phyloP scores from a whole-genome alignment of 257 asterid species.

The Voacanga thouarsii region DNA sequence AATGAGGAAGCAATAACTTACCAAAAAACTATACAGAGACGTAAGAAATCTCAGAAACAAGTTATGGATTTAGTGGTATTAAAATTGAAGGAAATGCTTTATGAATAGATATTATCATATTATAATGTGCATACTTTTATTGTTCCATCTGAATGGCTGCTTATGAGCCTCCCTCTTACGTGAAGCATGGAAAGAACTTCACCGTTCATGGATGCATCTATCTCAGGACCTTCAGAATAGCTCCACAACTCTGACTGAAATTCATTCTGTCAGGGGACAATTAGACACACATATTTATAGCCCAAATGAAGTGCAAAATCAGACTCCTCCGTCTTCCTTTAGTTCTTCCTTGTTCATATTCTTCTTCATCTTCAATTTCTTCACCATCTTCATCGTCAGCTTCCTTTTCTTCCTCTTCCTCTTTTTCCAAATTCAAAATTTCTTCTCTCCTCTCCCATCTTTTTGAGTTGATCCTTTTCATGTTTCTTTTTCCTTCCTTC shows the following conservation, averaged over 20 bases:
- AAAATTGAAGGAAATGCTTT: too few relatives aligned
- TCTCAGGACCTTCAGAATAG: constrained; percentile 64
- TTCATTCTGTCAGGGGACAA: constrained; percentile 5
- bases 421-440: too few relatives aligned
- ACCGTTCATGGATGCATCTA: constrained; percentile 63
- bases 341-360: too few relatives aligned
- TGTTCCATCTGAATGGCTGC: constrained; percentile 81
- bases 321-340: too few relatives aligned
- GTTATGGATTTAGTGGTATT: too few relatives aligned
- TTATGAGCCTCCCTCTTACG: constrained; percentile 48
- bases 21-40: not conserved
- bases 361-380: too few relatives aligned
- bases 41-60: not conserved
- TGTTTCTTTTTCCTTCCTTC: too few relatives aligned
- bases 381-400: too few relatives aligned
- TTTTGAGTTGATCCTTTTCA: too few relatives aligned
- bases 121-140: constrained; percentile 42
- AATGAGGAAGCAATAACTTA: not conserved
- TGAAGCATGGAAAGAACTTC: constrained; percentile 65
- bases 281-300: not conserved
- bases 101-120: not conserved
- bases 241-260: constrained; percentile 78
- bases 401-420: too few relatives aligned
- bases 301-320: not conserved
- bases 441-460: too few relatives aligned